Conservation (phyloP, 164 flowering plant species). For the Annona cherimola region DNA sequence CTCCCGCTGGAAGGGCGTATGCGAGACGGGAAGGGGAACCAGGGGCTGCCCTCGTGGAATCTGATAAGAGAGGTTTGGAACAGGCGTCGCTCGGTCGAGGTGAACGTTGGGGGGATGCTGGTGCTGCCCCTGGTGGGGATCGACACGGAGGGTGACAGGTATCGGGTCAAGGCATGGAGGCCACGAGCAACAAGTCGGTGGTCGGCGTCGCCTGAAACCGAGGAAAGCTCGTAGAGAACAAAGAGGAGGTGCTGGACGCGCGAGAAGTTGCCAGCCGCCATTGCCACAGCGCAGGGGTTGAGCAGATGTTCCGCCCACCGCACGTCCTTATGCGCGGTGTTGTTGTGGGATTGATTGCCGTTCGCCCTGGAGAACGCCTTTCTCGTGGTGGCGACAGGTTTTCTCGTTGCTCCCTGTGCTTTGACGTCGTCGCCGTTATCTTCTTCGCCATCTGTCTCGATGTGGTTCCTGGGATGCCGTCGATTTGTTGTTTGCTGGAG, state of each 20-base stretch:
- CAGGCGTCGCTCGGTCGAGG: slow-evolving; percentile 45
- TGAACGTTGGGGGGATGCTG: slow-evolving; percentile 23
- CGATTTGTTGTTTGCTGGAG: too few relatives aligned
- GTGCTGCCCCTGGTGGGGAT: slow-evolving; percentile 15
- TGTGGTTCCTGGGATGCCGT: too few relatives aligned
- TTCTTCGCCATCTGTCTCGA: too few relatives aligned
- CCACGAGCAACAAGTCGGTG: too few relatives aligned
- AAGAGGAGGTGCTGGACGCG: slow-evolving; percentile 62
- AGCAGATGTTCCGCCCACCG: slow-evolving; percentile 88
- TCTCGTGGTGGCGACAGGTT: too few relatives aligned
- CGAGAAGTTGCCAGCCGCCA: slow-evolving; percentile 35
- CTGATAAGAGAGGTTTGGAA: slow-evolving; percentile 50
- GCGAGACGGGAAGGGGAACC: slow-evolving; percentile 74
- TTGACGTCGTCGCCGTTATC: too few relatives aligned
- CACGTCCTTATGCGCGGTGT: slow-evolving; percentile 38
- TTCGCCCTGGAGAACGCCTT: too few relatives aligned
- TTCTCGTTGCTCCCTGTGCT: too few relatives aligned
- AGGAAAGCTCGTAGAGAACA: slow-evolving; percentile 73
- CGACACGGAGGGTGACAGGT: slow-evolving; percentile 25
- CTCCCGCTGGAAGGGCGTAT: slow-evolving; percentile 50
- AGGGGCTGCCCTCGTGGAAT: slow-evolving; percentile 67
- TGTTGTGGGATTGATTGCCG: slow-evolving; percentile 27
- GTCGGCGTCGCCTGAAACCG: too few relatives aligned
- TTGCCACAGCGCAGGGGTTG: slow-evolving; percentile 70
- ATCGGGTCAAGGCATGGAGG: too few relatives aligned